Evolutionary conservation across 2,329 filamentous ascomycete species (phyloP).

Genomic region (Xylariaceae sp.): DNA sequence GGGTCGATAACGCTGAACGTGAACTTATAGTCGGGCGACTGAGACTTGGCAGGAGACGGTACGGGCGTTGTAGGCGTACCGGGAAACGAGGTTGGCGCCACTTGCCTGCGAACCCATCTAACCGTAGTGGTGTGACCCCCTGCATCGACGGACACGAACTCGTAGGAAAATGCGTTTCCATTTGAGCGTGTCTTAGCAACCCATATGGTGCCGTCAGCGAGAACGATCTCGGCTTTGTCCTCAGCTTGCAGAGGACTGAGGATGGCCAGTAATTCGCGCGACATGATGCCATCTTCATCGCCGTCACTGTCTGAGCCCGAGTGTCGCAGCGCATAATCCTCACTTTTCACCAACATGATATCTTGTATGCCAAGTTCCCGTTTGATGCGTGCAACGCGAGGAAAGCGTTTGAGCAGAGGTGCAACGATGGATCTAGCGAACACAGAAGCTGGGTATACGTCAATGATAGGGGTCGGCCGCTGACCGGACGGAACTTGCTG

Average conservation of each 20-base stretch:
- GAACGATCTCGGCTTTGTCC: constrained; percentile 62
- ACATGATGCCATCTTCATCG: constrained; percentile 43
- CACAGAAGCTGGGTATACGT: constrained; percentile 69
- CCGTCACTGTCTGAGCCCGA: constrained; percentile 31
- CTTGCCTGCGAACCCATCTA: constrained; percentile 63
- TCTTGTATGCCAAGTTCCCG: constrained; percentile 66
- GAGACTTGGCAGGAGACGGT: constrained; percentile 23
- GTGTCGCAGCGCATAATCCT: constrained; percentile 56
- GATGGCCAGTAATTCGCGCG: constrained; percentile 60
- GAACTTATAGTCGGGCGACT: constrained; percentile 53
- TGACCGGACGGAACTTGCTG: constrained; percentile 61
- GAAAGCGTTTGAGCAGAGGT: constrained; percentile 58
- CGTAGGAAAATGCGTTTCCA: constrained; percentile 48
- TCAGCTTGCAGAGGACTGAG: constrained; percentile 60
- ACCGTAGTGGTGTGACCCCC: constrained; percentile 59
- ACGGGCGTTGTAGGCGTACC: constrained; percentile 20
- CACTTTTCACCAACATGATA: constrained; percentile 67
- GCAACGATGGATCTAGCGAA: constrained; percentile 57
- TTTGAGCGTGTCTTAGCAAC: constrained; percentile 48
- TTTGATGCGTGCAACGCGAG: constrained; percentile 61
- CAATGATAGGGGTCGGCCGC: constrained; percentile 66
- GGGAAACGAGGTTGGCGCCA: constrained; percentile 28
- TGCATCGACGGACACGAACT: constrained; percentile 61
- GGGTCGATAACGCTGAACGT: constrained; percentile 77
- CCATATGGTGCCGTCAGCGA: constrained; percentile 63